A percentile compares a stretch with the other conserved stretches of the same genome.
phyloP scores from a whole-genome alignment of 2,329 filamentous ascomycete genomes.

The Cladosporium sp. region DNA sequence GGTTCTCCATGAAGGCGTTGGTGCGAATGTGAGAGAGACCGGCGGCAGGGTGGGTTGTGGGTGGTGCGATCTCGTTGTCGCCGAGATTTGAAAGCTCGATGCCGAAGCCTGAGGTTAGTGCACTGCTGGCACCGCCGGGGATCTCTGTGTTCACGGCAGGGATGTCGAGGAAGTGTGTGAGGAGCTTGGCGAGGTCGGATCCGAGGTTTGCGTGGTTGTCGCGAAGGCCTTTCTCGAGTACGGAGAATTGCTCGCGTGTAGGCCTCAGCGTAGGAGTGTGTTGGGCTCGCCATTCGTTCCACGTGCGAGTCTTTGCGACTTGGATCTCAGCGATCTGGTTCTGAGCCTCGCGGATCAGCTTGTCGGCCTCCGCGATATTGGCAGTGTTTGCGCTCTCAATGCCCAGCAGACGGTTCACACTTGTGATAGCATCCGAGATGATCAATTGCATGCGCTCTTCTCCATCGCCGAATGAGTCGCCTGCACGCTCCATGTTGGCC shows the following conservation, averaged over 20 bases:
- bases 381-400: background rate
- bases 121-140: slow-evolving; percentile 31
- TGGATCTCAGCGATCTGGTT: slow-evolving; percentile 21
- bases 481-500: slow-evolving; percentile 11
- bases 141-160: slow-evolving; percentile 47
- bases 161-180: slow-evolving; percentile 60
- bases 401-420: slow-evolving; percentile 1
- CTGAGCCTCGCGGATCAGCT: background rate
- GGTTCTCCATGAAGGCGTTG: slow-evolving; percentile 58
- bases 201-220: slow-evolving; percentile 52
- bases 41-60: slow-evolving; percentile 66
- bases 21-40: slow-evolving; percentile 64
- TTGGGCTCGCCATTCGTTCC: slow-evolving; percentile 28
- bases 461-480: background rate
- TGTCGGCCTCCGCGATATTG: slow-evolving; percentile 3
- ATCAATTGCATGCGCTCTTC: slow-evolving; percentile 7
- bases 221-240: slow-evolving; percentile 42
- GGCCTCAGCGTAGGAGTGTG: slow-evolving; percentile 25
- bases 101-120: slow-evolving; percentile 7
- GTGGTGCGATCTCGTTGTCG: slow-evolving; percentile 47
- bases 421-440: slow-evolving; percentile 4
- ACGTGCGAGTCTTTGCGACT: slow-evolving; percentile 23
- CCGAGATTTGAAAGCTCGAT: slow-evolving; percentile 13
- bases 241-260: slow-evolving; percentile 27
- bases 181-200: slow-evolving; percentile 54